These are phyloP conservation scores for Pleodorina starrii DNA, from an alignment of 139 green algal genomes.

Conservation along the genomic window DNA sequence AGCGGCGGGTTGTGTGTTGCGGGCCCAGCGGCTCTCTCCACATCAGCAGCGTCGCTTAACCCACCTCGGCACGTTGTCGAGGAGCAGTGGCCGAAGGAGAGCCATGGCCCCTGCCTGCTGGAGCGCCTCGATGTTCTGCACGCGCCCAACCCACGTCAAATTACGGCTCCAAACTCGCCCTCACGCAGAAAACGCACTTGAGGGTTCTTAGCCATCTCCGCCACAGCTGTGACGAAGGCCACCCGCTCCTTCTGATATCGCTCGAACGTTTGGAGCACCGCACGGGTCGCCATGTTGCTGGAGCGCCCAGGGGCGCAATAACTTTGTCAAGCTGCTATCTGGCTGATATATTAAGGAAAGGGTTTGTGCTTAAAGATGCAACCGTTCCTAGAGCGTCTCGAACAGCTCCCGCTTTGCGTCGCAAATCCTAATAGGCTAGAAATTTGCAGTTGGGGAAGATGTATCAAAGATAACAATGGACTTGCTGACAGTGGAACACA, in stretches of 20 bases:
- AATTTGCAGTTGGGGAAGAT: too few species aligned
- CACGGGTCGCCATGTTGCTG: constrained; percentile 74
- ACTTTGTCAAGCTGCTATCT: too few species aligned
- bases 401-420: too few species aligned
- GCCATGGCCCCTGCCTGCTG: constrained; percentile 88
- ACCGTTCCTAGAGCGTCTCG: too few species aligned
- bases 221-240: constrained; percentile 86
- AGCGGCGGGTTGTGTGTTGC: background rate
- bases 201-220: constrained; percentile 87
- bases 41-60: background rate
- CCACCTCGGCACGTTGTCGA: constrained; percentile 90
- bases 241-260: constrained; percentile 89
- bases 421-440: too few species aligned
- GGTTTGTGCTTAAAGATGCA: too few species aligned
- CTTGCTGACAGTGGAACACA: too few species aligned
- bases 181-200: constrained; percentile 51
- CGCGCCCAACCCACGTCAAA: constrained; percentile 3
- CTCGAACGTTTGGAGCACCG: constrained; percentile 88
- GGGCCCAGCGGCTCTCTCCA: background rate
- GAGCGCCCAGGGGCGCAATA: background rate
- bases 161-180: background rate
- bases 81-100: constrained; percentile 84
- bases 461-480: too few species aligned
- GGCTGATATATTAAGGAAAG: too few species aligned
- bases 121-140: constrained; percentile 90